These are phyloP conservation scores for Diophrys appendiculata DNA, from an alignment of 73 alveolate species.

Conservation along the genomic window DNA sequence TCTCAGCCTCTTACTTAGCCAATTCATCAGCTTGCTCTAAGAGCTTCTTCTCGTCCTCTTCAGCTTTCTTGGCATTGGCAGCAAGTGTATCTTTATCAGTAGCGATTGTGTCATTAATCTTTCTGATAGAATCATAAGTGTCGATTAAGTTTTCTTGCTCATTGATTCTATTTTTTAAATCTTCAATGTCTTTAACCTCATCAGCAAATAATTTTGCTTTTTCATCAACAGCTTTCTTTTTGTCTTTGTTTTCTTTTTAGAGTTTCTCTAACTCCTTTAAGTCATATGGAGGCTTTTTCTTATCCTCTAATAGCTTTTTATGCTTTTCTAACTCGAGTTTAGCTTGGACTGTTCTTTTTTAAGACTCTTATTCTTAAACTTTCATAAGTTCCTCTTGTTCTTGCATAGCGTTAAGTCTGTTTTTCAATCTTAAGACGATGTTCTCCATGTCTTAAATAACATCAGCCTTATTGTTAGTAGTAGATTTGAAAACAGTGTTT, in stretches of 20 bases:
- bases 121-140: neutral
- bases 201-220: neutral
- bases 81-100: neutral
- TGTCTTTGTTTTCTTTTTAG: neutral
- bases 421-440: neutral
- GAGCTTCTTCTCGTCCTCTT: neutral
- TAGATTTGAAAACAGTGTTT: neutral
- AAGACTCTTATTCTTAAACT: neutral
- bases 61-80: slow-evolving; percentile 6
- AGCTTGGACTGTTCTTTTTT: neutral
- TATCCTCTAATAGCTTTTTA: neutral
- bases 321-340: neutral
- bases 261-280: neutral
- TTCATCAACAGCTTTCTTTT: neutral
- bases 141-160: neutral
- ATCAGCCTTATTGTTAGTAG: neutral
- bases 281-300: slow-evolving; percentile 7
- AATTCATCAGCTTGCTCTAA: neutral
- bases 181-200: neutral
- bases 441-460: neutral
- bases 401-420: too few relatives aligned
- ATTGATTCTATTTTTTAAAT: neutral
- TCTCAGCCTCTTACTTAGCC: neutral
- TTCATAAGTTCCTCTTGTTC: too few relatives aligned
- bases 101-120: neutral